Evolutionary conservation across 2,329 filamentous ascomycete species (phyloP).

Genomic region (Trichoderma sp.): DNA sequence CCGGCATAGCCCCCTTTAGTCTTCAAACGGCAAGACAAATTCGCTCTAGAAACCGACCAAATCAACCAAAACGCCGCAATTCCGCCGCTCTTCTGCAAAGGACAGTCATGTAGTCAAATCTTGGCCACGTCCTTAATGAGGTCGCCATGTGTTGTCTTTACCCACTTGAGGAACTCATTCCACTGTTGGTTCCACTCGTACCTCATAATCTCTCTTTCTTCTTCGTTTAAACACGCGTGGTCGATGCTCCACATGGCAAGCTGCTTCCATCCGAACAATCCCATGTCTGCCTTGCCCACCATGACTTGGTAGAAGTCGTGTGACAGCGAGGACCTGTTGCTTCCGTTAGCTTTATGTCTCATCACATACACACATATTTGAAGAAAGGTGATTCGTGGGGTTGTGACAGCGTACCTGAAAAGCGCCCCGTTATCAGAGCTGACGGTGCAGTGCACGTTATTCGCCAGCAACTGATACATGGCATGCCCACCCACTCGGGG

Average conservation of each 20-base stretch:
- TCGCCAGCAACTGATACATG: conserved; percentile 68
- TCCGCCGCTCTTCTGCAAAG: too few species aligned
- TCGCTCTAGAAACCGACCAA: background rate
- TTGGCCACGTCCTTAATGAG: conserved; percentile 9
- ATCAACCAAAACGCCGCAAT: background rate
- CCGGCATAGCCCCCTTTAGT: background rate
- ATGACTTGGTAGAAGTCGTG: conserved; percentile 79
- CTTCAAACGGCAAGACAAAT: background rate
- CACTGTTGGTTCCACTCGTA: conserved; percentile 56
- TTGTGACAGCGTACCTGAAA: conserved; percentile 56
- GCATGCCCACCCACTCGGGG: conserved; percentile 65
- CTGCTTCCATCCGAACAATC: conserved; percentile 70
- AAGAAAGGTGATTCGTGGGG: background rate
- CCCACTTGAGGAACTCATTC: conserved; percentile 57
- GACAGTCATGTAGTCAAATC: background rate
- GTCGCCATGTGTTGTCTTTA: conserved; percentile 46
- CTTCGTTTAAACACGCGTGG: conserved; percentile 54
- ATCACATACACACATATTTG: background rate
- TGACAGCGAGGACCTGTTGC: conserved; percentile 60
- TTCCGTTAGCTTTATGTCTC: background rate
- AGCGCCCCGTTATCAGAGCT: conserved; percentile 75
- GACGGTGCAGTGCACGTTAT: conserved; percentile 71
- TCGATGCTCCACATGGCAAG: conserved; percentile 63
- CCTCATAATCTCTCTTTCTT: conserved; percentile 42
- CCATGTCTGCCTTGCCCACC: conserved; percentile 67